Evolutionary conservation across 129 eudicot species (phyloP).

Genomic region (Flaveria ramosissima): DNA sequence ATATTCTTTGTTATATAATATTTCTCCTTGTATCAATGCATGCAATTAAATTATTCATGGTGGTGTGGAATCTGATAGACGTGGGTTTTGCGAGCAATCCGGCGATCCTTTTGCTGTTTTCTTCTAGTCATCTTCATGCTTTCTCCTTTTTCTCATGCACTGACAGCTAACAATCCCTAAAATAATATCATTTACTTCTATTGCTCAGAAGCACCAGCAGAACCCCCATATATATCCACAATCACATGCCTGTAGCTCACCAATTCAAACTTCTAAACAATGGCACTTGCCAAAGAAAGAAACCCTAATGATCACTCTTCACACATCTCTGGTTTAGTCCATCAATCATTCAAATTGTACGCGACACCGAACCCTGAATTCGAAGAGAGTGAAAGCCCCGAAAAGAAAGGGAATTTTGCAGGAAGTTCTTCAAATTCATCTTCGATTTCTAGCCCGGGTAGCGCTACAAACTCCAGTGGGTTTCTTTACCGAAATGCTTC

Average conservation of each 20-base stretch:
- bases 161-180: constrained; percentile 71
- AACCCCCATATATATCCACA: constrained; percentile 31
- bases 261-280: constrained; percentile 10
- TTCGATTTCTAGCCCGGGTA: constrained; percentile 70
- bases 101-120: constrained; percentile 73
- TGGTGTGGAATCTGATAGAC: constrained; percentile 57
- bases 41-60: constrained; percentile 39
- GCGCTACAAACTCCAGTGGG: constrained; percentile 58
- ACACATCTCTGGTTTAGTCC: constrained; percentile 35
- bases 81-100: constrained; percentile 77
- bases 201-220: neutral
- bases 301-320: constrained; percentile 45
- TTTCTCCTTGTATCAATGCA: neutral
- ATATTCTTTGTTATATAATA: neutral
- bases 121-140: constrained; percentile 30
- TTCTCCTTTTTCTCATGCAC: constrained; percentile 26
- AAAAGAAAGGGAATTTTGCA: constrained; percentile 38
- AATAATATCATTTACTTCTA: constrained; percentile 24
- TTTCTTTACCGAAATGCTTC: constrained; percentile 29
- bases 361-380: constrained; percentile 27
- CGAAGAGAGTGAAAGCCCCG: constrained; percentile 44
- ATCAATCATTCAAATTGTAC: constrained; percentile 41
- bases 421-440: constrained; percentile 58
- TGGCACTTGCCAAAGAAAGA: constrained; percentile 68
- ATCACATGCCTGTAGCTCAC: constrained; percentile 27